Percentiles rank a stretch among this genome's conserved stretches.
Conservation (phyloP, 441 rosid genomes). For the Populus hybrid region DNA sequence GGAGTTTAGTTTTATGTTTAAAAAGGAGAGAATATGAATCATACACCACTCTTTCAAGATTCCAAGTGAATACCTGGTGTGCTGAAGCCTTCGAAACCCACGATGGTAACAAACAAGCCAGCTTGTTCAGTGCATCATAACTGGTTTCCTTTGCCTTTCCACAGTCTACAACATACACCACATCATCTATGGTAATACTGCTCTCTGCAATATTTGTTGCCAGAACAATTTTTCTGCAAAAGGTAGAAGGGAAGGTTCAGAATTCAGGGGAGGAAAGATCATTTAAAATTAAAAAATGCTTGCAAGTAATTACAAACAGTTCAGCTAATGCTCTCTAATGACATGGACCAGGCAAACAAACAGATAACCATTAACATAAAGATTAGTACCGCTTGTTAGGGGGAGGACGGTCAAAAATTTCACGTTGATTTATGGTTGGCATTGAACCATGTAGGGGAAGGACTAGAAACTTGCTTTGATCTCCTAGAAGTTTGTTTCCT, state of each 20-base stretch:
- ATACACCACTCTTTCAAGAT: constrained; percentile 4
- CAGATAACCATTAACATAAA: constrained; percentile 6
- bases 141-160: constrained; percentile 98
- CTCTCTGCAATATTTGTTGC: constrained; percentile 99
- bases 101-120: constrained; percentile 87
- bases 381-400: constrained; percentile 55
- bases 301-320: neutral
- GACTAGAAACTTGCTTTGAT: constrained; percentile 68
- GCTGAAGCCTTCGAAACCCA: constrained; percentile 98
- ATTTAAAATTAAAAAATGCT: neutral
- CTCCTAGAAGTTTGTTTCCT: constrained; percentile 73
- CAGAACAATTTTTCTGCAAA: constrained; percentile 82
- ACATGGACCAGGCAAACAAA: neutral
- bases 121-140: constrained; percentile 94
- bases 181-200: constrained; percentile 95
- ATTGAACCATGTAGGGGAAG: constrained; percentile 93
- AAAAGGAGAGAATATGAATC: constrained; percentile 10
- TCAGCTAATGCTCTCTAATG: neutral
- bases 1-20: constrained; percentile 13
- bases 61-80: constrained; percentile 61
- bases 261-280: neutral
- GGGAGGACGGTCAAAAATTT: constrained; percentile 85
- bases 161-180: constrained; percentile 90
- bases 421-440: constrained; percentile 85
- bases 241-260: neutral